Base-by-base conservation (phyloP, 83 land plant species). In the Isoetes engelmannii region DNA sequence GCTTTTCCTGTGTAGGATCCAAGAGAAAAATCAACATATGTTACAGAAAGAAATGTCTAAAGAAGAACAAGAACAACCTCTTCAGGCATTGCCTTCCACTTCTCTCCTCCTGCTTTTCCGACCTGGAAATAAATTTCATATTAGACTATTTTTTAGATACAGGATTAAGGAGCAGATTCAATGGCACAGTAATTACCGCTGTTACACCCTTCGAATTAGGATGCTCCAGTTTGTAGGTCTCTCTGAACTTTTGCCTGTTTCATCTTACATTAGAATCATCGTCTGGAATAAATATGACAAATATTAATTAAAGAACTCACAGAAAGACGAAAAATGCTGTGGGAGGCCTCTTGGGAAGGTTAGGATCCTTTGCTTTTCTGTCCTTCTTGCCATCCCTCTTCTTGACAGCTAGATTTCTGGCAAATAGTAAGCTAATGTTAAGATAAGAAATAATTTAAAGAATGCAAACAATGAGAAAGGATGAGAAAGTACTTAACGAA, bases 291-390 rank as follows among this genome's bases (percentile, higher is more conserved):
- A n/a, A n/a, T 59, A n/a, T n/a, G n/a, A n/a, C n/a, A n/a, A n/a
- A n/a, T n/a, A n/a, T n/a, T n/a, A n/a, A n/a, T n/a, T n/a, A 17
- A 17, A 63, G 44, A 17, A 42, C 80, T 61, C 72, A 86, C 89
- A 86, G 82, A 66, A 86, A 86, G 0, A 86, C 84, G 69, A 86
- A 86, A 48, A 86, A 86, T 51, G 89, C 89, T 69, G 84, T 86
- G 1, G 86, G 80, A 20, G 89, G 86, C 69, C 89, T 73, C 70
- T 86, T 86, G 17, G 89, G 89, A 53, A 79, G 83, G 75, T 86
- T 86, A 0, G 89, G 89, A 57, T 86, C 89, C 58, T 57, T 69
- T 3, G 76, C 79, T 45, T 41, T 37, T n/a, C n/a, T n/a, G 18
- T 45, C 75, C 37, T 76, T 72, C 73, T 78, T 80, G 15, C 68